Base-by-base conservation (phyloP, 2,329 filamentous ascomycete genomes). In the Exophiala sideris region DNA sequence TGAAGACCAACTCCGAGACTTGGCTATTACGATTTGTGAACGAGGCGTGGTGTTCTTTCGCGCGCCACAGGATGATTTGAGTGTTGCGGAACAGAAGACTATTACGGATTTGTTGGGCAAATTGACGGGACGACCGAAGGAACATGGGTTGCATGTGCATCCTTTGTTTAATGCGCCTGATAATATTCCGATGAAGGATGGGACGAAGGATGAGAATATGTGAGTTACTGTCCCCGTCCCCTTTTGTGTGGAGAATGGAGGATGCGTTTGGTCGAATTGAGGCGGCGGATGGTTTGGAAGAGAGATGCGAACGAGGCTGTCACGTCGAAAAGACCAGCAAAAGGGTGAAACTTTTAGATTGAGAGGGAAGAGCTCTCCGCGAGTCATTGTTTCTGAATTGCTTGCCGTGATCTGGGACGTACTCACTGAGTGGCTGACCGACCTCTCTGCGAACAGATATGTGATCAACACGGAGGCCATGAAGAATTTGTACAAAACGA, bases 31-130 rank as follows among this genome's bases (percentile, higher is more conserved):
- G 21, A 50, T 79, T 61, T 78, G 75, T 1, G 66, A 82, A 55
- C 80, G 85, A 0, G 85, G 85, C 9, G 85, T 88, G 2, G 84
- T 87, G 21, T 87, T 88, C 72, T 86, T 88, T 71, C 79, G 84
- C n/a, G 67, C 74, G 36, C 77, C 56, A 4, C 56, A 58, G 32
- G 56, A 80, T 55, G 71, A 77, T 60, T 68, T 76, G 16, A 73
- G 69, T 3, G 71, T 72, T 18, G 66, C 65, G 7, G 70, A 76
- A 61, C 74, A 76, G 68, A 75, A 71, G 58, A 67, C 73, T 10
- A 70, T 79, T 34, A 73, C 73, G 50, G 67, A 76, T 45, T 70
- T 70, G 12, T 65, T 79, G 21, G 76, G 74, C 3, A 62, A 67
- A 10, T 62, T 76, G 29, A 72, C 76, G 2, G 76, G 76, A 34